These are phyloP conservation scores for Trametes hirsuta DNA, from an alignment of 1,284 basidiomycete genomes.

Conservation along the genomic window DNA sequence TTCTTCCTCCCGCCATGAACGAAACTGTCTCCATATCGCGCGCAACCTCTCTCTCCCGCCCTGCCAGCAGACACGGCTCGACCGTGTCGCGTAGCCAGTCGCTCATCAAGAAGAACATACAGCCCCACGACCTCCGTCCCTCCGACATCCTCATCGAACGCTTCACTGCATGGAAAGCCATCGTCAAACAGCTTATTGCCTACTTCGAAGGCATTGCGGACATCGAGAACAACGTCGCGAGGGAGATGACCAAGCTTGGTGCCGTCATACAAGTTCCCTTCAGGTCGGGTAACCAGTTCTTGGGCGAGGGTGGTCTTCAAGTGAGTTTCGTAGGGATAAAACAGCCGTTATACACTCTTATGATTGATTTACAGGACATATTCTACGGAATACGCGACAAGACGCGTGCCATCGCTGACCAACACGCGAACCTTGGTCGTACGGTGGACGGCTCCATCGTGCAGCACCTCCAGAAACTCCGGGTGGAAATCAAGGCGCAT, in stretches of 20 bases:
- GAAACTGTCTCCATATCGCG: constrained; percentile 60
- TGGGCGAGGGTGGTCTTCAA: constrained; percentile 87
- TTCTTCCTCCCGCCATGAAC: constrained; percentile 36
- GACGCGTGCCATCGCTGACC: constrained; percentile 92
- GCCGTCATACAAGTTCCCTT: constrained; percentile 98
- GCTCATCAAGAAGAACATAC: constrained; percentile 90
- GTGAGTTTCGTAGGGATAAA: constrained; percentile 23
- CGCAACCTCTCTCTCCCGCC: constrained; percentile 71
- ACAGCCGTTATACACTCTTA: not conserved
- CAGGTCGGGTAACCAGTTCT: constrained; percentile 92
- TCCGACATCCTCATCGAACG: constrained; percentile 98
- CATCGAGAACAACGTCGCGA: constrained; percentile 94
- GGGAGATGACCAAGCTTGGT: constrained; percentile 94
- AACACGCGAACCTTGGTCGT: constrained; percentile 94
- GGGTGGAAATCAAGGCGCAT: constrained; percentile 96
- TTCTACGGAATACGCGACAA: constrained; percentile 95
- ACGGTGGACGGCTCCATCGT: constrained; percentile 98
- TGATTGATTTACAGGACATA: constrained; percentile 67
- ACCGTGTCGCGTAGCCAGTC: constrained; percentile 78
- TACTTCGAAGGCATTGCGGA: constrained; percentile 93
- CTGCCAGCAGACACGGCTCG: constrained; percentile 56
- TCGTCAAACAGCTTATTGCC: constrained; percentile 92
- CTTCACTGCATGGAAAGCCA: constrained; percentile 91
- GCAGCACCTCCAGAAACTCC: constrained; percentile 94
- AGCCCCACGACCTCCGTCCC: constrained; percentile 88